A percentile compares a stretch with the other conserved stretches of the same genome.
Evolutionary conservation across 768 basidiomycete genomes (phyloP).

Genomic region (Neoboletus subvelutipes): DNA sequence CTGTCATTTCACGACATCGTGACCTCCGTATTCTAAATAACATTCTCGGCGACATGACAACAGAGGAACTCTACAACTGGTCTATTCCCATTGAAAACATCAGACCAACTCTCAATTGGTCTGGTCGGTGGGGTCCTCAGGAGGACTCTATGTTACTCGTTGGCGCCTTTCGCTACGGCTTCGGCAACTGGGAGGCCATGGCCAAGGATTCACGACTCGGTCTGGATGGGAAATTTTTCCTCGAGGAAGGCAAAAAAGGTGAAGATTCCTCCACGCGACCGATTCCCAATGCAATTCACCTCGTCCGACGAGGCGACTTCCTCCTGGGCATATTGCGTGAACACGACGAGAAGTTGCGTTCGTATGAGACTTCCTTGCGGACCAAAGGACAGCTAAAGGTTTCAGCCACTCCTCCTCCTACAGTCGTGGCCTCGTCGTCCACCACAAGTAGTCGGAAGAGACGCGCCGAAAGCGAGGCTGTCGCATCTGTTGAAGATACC

Average conservation of each 20-base stretch:
- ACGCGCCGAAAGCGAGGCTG: slow-evolving; percentile 83
- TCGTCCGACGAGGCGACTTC: slow-evolving; percentile 96
- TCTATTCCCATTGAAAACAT: slow-evolving; percentile 88
- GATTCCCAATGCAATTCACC: slow-evolving; percentile 96
- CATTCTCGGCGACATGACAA: slow-evolving; percentile 61
- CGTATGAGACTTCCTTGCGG: slow-evolving; percentile 79
- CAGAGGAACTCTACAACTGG: slow-evolving; percentile 79
- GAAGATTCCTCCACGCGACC: slow-evolving; percentile 82
- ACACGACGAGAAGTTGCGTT: slow-evolving; percentile 87
- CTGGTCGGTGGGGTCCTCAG: slow-evolving; percentile 87
- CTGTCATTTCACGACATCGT: slow-evolving; percentile 83
- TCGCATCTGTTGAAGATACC: slow-evolving; percentile 74
- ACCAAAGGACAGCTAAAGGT: slow-evolving; percentile 67
- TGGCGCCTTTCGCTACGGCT: slow-evolving; percentile 90
- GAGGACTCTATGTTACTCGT: slow-evolving; percentile 95
- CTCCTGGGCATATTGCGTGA: slow-evolving; percentile 80
- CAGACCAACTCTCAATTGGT: slow-evolving; percentile 94
- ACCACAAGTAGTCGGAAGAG: slow-evolving; percentile 60
- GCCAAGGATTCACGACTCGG: slow-evolving; percentile 82
- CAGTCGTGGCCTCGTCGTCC: slow-evolving; percentile 66
- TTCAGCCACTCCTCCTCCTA: slow-evolving; percentile 75
- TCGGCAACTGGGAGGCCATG: slow-evolving; percentile 97
- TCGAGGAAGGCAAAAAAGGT: slow-evolving; percentile 96
- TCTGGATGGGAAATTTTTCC: slow-evolving; percentile 92
- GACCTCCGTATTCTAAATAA: slow-evolving; percentile 88